phyloP scores from a whole-genome alignment of 129 eudicot genomes.

The Logfia minima region DNA sequence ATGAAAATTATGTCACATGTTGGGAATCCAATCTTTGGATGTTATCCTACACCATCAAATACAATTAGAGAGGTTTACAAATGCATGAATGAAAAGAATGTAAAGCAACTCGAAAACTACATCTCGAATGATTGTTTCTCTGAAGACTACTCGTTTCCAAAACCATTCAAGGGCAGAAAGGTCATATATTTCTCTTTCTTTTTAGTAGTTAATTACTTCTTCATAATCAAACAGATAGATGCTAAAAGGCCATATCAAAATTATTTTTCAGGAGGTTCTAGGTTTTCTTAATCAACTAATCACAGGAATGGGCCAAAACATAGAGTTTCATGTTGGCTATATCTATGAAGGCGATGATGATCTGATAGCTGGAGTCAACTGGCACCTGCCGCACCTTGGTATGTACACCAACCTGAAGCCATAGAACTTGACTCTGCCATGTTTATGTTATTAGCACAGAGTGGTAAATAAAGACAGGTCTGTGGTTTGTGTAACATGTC shows the following conservation, averaged over 20 bases:
- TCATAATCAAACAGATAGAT: neutral
- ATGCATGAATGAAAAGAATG: conserved; percentile 56
- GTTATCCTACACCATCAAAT: conserved; percentile 45
- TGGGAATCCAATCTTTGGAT: conserved; percentile 1
- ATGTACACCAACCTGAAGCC: conserved; percentile 2
- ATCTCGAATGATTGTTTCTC: conserved; percentile 58
- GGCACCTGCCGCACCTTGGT: conserved; percentile 99
- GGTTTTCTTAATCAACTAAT: conserved; percentile 54
- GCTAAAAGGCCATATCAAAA: neutral
- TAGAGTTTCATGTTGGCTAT: conserved; percentile 51
- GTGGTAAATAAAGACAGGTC: neutral
- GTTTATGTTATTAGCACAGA: neutral
- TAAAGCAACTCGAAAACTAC: conserved; percentile 43
- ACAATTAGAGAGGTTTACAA: conserved; percentile 56
- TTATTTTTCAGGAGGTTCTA: conserved; percentile 56
- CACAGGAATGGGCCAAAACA: conserved; percentile 57
- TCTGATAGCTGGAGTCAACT: conserved; percentile 49
- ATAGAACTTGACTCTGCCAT: neutral
- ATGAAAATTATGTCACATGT: conserved; percentile 25
- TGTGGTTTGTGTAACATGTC: neutral
- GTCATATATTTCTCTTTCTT: conserved; percentile 28
- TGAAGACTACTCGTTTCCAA: conserved; percentile 67
- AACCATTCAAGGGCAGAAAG: conserved; percentile 73
- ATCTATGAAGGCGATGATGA: conserved; percentile 57
- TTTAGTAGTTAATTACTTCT: neutral